Conservation (phyloP, 768 basidiomycete genomes). For the Collybia nuda region DNA sequence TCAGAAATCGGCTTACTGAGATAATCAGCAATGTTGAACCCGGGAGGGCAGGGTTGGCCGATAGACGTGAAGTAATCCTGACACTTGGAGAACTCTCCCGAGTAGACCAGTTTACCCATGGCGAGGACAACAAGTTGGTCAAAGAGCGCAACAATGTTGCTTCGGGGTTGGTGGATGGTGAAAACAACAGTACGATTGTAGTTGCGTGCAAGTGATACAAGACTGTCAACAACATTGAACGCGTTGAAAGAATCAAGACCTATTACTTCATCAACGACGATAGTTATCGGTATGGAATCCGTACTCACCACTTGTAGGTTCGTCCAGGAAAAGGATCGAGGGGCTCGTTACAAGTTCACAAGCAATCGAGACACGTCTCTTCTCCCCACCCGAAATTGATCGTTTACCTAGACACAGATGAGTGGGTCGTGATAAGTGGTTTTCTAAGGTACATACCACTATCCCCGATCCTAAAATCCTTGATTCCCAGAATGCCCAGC, state of each 20-base stretch:
- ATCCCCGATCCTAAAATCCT: slow-evolving; percentile 87
- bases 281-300: not conserved
- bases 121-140: slow-evolving; percentile 89
- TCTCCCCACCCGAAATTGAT: slow-evolving; percentile 97
- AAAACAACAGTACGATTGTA: slow-evolving; percentile 96
- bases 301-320: slow-evolving; percentile 86
- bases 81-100: slow-evolving; percentile 73
- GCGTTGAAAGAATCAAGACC: slow-evolving; percentile 96
- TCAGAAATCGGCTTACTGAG: slow-evolving; percentile 60
- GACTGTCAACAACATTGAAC: slow-evolving; percentile 87
- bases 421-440: slow-evolving; percentile 1
- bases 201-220: slow-evolving; percentile 80
- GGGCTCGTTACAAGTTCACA: slow-evolving; percentile 98
- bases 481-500: slow-evolving; percentile 88
- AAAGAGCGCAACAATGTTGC: slow-evolving; percentile 95
- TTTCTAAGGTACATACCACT: slow-evolving; percentile 52
- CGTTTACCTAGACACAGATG: slow-evolving; percentile 56
- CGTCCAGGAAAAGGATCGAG: slow-evolving; percentile 93
- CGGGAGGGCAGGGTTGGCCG: slow-evolving; percentile 84
- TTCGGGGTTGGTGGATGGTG: slow-evolving; percentile 97
- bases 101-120: slow-evolving; percentile 81
- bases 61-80: slow-evolving; percentile 79
- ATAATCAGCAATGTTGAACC: slow-evolving; percentile 97
- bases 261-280: slow-evolving; percentile 21
- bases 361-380: slow-evolving; percentile 94